Evolutionary conservation across 345 rosid species (phyloP).

Genomic region (Mangifera indica): DNA sequence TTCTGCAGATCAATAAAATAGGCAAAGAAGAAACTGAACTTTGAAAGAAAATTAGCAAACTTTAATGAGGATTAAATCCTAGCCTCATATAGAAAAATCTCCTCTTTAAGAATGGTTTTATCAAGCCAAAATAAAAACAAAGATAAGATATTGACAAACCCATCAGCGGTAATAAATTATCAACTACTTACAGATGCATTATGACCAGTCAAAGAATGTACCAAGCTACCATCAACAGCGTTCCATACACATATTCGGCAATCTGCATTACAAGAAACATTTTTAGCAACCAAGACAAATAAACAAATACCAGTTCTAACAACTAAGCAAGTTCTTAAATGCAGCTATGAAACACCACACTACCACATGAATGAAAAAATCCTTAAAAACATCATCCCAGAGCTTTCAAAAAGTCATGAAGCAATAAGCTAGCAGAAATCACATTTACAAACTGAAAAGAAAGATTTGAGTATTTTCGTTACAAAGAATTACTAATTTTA

Average conservation of each 20-base stretch:
- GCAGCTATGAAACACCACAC: constrained; percentile 1
- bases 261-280: constrained; percentile 51
- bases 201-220: constrained; percentile 97
- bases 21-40: no score
- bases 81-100: background rate
- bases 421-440: background rate
- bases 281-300: constrained; percentile 17
- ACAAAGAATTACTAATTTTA: background rate
- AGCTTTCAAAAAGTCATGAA: background rate
- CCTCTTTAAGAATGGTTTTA: background rate
- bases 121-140: background rate
- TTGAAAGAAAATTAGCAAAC: background rate
- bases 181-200: constrained; percentile 74
- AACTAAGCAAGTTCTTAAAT: background rate
- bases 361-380: constrained; percentile 3
- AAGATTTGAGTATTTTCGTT: background rate
- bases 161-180: background rate
- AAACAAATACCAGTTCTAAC: constrained; percentile 6
- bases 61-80: background rate
- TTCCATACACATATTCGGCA: constrained; percentile 99
- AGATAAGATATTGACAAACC: background rate
- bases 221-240: constrained; percentile 95
- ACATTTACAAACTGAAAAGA: background rate
- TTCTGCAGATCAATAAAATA: no score
- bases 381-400: background rate